Base-by-base conservation (phyloP, 345 rosid species). In the Arabidopsis suecica region DNA sequence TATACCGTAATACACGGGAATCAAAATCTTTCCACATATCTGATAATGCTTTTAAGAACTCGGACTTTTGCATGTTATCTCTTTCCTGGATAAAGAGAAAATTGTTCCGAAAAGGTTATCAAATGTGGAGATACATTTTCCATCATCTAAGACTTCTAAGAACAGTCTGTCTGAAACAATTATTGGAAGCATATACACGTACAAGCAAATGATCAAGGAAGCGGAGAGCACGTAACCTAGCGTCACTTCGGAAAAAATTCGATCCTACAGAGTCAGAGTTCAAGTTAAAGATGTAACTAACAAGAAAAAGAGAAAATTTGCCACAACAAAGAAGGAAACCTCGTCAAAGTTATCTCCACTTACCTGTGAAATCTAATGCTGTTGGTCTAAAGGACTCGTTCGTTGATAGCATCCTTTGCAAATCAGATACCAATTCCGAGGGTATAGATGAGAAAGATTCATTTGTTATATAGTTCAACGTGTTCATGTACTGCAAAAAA, bases 21-120 rank as follows among this genome's bases (percentile, higher is more conserved):
- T 89, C 99, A 81, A 95, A 95, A 65, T 90, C 98, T 85, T 92
- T 95, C 99, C 99, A 95, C 98, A 95, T 95, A 79, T 90, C 97
- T 79, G 97, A 86, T 69, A 95, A 83, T 61, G 98, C 99, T 86
- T 95, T 95, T 77, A 95, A 78, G 78, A 95, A 95, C 80, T 95
- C 99, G n/a, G 99, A 86, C 82, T 95, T 95, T 84, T 92, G 99
- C 94, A 89, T 86, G 79, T 95, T 95, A 66, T 95, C 98, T 82
- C 98, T 83, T 85, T 86, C 99, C 99, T 95, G 84, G 71, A 69
- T 50, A 59, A 68, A 75, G 74, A 41, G 44, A 13, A 71, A 9
- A 3, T n/a, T 61, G 38, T 61, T 44, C 5, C 11, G 2, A 33
- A 57, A 75, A 64, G 38, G 60, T 61, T 58, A 51, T 34, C 68